A percentile compares a stretch with the other conserved stretches of the same genome.
phyloP scores from a whole-genome alignment of 352 stramenopile genomes.

The Phytophthora nicotianae region DNA sequence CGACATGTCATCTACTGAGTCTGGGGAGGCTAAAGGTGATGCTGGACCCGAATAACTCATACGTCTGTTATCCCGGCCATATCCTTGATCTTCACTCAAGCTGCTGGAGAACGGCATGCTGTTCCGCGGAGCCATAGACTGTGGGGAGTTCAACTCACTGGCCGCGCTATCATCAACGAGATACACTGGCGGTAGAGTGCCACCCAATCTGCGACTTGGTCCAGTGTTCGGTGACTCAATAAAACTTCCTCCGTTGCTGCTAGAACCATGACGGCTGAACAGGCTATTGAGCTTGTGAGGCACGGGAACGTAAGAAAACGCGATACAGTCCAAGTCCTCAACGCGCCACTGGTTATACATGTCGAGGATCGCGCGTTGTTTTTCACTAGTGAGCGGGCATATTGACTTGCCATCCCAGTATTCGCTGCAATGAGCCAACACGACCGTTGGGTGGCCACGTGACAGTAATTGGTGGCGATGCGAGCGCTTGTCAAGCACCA shows the following conservation, averaged over 20 bases:
- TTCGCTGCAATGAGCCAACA: constrained; percentile 78
- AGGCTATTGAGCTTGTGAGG: constrained; percentile 70
- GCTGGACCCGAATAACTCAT: constrained; percentile 27
- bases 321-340: constrained; percentile 85
- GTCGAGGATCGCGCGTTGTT: constrained; percentile 78
- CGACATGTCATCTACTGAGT: constrained; percentile 32
- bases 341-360: constrained; percentile 92
- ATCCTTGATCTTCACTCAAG: constrained; percentile 40
- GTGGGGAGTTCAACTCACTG: constrained; percentile 50
- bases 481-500: constrained; percentile 84
- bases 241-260: constrained; percentile 22
- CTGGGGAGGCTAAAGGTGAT: constrained; percentile 37
- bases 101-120: constrained; percentile 39
- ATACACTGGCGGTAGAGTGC: constrained; percentile 71
- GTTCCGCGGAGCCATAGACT: constrained; percentile 27
- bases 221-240: constrained; percentile 17
- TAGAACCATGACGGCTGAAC: constrained; percentile 42
- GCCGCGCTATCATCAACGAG: constrained; percentile 76
- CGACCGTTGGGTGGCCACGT: constrained; percentile 74
- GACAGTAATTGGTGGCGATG: constrained; percentile 81
- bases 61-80: constrained; percentile 13
- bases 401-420: constrained; percentile 91
- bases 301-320: constrained; percentile 83
- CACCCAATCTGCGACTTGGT: constrained; percentile 15
- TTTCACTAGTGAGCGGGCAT: constrained; percentile 81